phyloP scores from a whole-genome alignment of 164 flowering plant genomes.

The Umbilicus rupestris region DNA sequence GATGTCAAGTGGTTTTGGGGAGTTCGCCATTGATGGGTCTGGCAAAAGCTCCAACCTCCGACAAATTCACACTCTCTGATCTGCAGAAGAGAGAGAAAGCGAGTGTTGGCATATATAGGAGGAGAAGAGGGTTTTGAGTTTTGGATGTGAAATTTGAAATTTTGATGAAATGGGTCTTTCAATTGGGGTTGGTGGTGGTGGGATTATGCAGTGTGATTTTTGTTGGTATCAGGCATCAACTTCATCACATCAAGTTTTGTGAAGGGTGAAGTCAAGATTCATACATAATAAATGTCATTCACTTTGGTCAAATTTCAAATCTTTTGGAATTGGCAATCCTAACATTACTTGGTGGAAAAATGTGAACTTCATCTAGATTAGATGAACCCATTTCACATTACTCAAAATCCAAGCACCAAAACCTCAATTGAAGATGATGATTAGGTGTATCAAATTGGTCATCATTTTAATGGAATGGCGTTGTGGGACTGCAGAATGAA shows the following conservation, averaged over 20 bases:
- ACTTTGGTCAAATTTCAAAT: background rate
- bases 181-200: background rate
- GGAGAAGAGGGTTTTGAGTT: background rate
- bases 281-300: background rate
- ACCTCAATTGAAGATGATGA: background rate
- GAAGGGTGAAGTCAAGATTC: background rate
- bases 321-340: background rate
- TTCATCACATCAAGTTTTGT: background rate
- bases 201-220: background rate
- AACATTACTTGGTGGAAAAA: background rate
- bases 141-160: no score
- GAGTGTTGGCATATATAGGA: background rate
- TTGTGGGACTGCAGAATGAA: background rate
- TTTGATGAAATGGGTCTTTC: background rate
- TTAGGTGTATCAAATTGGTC: background rate
- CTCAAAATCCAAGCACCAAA: background rate
- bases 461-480: background rate
- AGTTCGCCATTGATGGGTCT: conserved; percentile 25
- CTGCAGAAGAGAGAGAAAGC: background rate
- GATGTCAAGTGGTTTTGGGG: conserved; percentile 12
- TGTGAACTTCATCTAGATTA: background rate
- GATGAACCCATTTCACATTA: background rate
- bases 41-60: background rate
- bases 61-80: background rate
- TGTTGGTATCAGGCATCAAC: conserved; percentile 3